Conservation (phyloP, 106 monocot species). For the Posidonia australis region DNA sequence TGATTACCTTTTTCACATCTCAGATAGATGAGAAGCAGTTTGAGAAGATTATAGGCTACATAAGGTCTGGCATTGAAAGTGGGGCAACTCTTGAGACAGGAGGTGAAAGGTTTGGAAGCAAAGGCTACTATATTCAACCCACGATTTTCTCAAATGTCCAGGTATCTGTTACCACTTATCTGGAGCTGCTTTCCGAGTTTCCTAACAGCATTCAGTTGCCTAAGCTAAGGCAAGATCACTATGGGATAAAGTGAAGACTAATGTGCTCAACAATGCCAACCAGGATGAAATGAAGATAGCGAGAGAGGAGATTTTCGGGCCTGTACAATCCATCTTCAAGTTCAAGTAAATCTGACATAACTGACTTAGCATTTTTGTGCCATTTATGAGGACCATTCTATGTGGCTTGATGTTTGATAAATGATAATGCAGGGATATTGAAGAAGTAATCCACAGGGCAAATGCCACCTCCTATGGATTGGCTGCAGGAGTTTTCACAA, state of each 20-base stretch:
- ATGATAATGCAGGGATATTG: slow-evolving; percentile 81
- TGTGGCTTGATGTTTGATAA: too few relatives aligned
- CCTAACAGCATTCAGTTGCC: too few relatives aligned
- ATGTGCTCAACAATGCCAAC: too few relatives aligned
- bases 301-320: slow-evolving; percentile 86
- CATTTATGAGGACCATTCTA: too few relatives aligned
- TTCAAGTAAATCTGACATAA: slow-evolving; percentile 82
- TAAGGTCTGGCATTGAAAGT: slow-evolving; percentile 45
- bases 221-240: too few relatives aligned
- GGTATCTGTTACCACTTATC: too few relatives aligned
- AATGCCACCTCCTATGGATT: slow-evolving; percentile 50
- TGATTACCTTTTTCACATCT: too few relatives aligned
- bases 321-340: slow-evolving; percentile 85
- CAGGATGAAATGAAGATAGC: slow-evolving; percentile 85
- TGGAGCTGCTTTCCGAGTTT: too few relatives aligned
- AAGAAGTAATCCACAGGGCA: slow-evolving; percentile 70
- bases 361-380: too few relatives aligned
- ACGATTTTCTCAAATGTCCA: slow-evolving; percentile 73
- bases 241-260: too few relatives aligned
- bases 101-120: slow-evolving; percentile 60
- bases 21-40: slow-evolving; percentile 86
- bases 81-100: slow-evolving; percentile 75
- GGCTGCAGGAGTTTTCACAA: slow-evolving; percentile 87
- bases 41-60: slow-evolving; percentile 59
- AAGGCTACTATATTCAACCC: slow-evolving; percentile 79